Conservation (phyloP, 768 basidiomycete genomes). For the Tricholoma furcatifolium region DNA sequence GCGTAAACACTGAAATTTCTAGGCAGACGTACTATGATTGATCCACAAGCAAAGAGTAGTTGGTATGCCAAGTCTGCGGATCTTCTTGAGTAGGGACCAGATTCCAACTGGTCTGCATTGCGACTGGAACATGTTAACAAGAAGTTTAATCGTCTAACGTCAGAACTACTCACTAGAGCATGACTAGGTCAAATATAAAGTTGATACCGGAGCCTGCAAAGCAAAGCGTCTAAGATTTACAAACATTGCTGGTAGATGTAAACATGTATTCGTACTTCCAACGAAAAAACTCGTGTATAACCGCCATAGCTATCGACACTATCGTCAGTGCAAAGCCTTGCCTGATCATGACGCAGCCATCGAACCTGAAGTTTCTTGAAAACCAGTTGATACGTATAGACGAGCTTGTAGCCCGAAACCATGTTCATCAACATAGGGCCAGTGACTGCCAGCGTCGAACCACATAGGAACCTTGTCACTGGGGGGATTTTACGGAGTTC, state of each 20-base stretch:
- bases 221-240: background rate
- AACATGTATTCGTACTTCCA: conserved; percentile 44
- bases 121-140: conserved; percentile 42
- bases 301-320: conserved; percentile 62
- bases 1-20: background rate
- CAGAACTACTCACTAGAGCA: conserved; percentile 59
- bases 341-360: background rate
- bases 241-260: background rate
- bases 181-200: conserved; percentile 65
- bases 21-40: conserved; percentile 55
- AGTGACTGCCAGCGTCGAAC: conserved; percentile 60
- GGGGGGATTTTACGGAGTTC: conserved; percentile 83
- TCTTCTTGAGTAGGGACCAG: conserved; percentile 49
- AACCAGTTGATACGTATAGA: conserved; percentile 52
- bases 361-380: conserved; percentile 53
- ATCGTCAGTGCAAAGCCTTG: background rate
- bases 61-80: conserved; percentile 83
- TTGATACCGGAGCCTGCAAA: conserved; percentile 44
- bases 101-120: conserved; percentile 64
- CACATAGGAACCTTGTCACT: conserved; percentile 70
- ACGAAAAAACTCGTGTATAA: conserved; percentile 72
- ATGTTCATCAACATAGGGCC: conserved; percentile 55
- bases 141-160: background rate
- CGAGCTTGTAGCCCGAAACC: conserved; percentile 47
- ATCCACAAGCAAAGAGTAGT: conserved; percentile 48